These are phyloP conservation scores for Colletotrichum trifolii DNA, from an alignment of 2,329 filamentous ascomycete genomes.

Conservation along the genomic window DNA sequence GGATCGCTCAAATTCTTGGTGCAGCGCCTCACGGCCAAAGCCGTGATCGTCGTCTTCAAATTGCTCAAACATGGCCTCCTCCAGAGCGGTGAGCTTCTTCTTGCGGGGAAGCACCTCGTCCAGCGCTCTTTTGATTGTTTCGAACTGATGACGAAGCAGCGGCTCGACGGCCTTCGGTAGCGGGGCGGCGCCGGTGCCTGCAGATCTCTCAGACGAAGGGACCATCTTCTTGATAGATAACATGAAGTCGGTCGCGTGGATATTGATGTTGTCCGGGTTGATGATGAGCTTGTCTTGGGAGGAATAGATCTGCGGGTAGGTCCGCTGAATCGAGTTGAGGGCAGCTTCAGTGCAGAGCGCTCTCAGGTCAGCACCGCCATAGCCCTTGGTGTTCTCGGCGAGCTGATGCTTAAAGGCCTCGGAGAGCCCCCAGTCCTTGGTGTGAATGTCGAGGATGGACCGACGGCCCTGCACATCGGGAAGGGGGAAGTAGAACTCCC, in stretches of 20 bases:
- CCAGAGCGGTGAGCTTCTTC: slow-evolving; percentile 87
- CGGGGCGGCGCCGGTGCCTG: slow-evolving; percentile 84
- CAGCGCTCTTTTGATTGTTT: slow-evolving; percentile 74
- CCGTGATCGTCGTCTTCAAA: slow-evolving; percentile 84
- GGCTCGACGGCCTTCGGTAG: slow-evolving; percentile 85
- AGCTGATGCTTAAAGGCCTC: slow-evolving; percentile 84
- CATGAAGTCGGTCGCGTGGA: slow-evolving; percentile 96
- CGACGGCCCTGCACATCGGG: slow-evolving; percentile 84
- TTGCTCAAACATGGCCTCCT: slow-evolving; percentile 93
- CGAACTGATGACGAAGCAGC: slow-evolving; percentile 78
- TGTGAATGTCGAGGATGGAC: slow-evolving; percentile 94
- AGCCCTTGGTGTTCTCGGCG: slow-evolving; percentile 91
- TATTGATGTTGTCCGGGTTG: slow-evolving; percentile 83
- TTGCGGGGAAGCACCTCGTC: slow-evolving; percentile 84
- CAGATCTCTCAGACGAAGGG: slow-evolving; percentile 91
- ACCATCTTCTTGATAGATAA: slow-evolving; percentile 96
- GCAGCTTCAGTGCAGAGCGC: slow-evolving; percentile 96
- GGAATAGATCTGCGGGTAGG: slow-evolving; percentile 95
- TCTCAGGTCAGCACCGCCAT: slow-evolving; percentile 93
- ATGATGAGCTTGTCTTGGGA: slow-evolving; percentile 92
- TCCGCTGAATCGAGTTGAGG: slow-evolving; percentile 93
- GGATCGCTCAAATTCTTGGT: slow-evolving; percentile 84
- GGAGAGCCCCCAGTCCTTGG: slow-evolving; percentile 89
- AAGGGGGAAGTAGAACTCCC: slow-evolving; percentile 97
- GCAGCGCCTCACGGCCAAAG: slow-evolving; percentile 82